phyloP scores from a whole-genome alignment of 345 rosid genomes.

The Dipteronia dyeriana region DNA sequence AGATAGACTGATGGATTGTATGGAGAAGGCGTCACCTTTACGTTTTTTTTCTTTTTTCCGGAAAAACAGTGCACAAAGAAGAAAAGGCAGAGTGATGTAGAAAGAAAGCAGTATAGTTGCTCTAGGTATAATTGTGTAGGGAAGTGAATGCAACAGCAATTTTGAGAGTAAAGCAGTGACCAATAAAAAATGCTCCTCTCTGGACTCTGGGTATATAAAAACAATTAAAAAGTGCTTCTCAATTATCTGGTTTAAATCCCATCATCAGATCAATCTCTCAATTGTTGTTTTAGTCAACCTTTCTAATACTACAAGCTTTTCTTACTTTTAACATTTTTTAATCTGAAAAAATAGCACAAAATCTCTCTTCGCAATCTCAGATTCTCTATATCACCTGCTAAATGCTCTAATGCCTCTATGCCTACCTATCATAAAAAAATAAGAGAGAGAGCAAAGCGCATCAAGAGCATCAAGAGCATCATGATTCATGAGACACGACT shows the following conservation, averaged over 20 bases:
- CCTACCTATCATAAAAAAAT: too few species aligned
- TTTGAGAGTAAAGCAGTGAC: slow-evolving; percentile 30
- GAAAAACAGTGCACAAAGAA: slow-evolving; percentile 22
- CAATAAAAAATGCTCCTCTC: not conserved
- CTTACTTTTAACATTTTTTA: not conserved
- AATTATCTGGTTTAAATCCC: slow-evolving; percentile 30
- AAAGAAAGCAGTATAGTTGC: slow-evolving; percentile 33
- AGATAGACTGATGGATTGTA: slow-evolving; percentile 26
- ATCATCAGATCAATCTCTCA: slow-evolving; percentile 27
- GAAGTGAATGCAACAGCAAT: slow-evolving; percentile 39
- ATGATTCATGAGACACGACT: slow-evolving; percentile 12
- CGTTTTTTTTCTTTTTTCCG: slow-evolving; percentile 36
- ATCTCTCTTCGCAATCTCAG: slow-evolving; percentile 1
- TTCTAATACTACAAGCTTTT: slow-evolving; percentile 25
- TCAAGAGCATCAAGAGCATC: too few species aligned
- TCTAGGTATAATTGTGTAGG: slow-evolving; percentile 47
- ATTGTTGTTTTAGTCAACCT: slow-evolving; percentile 20
- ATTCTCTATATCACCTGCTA: too few species aligned
- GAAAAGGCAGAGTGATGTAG: slow-evolving; percentile 36
- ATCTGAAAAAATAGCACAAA: slow-evolving; percentile 10
- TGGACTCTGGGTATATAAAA: not conserved
- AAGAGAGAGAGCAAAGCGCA: too few species aligned
- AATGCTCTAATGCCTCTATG: too few species aligned
- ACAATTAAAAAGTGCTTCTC: not conserved
- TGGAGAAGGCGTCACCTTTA: slow-evolving; percentile 71